Evolutionary conservation across 2,329 filamentous ascomycete genomes (phyloP), one percentile per base, ranked within the genome.

Genomic region (Xylaria sp.): DNA sequence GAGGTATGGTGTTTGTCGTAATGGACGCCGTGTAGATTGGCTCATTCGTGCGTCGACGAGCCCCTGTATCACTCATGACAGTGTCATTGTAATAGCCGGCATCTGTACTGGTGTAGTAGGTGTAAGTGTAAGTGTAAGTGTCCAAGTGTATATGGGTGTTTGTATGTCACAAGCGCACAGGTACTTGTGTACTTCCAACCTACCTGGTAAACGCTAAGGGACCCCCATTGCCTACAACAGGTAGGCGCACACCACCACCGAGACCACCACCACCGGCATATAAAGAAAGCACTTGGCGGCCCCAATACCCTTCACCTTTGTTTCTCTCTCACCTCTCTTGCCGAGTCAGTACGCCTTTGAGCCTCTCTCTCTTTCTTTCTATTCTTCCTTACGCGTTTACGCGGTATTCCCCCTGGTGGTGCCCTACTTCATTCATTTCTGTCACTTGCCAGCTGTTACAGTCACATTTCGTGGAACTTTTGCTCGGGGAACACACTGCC

Each of bases 391-490:
- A 3, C 67, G 58, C 57, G 46, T 64, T 62, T 62, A 59, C 49
- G 68, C 61, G 9, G 41, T 23, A 25, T 54, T 49, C 49, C 55
- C 67, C 63, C 64, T 64, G 60, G 56, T 67, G 56, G 55, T 58
- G 51, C 62, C 43, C 25, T 60, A 31, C 33, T 54, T 65, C 49
- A 67, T 61, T 55, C 43, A 25, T 28, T 52, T 36, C 25, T 23
- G 28, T 55, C 56, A 49, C 52, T 62, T 43, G 69, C 61, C 59
- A 20, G 64, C 51, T 66, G 59, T 69, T 58, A 28, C 66, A 66
- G 59, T 18, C 33, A 28, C 66, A 52, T 28, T 60, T 59, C 31
- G 58, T 69, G 57, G 39, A 49, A 66, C 49, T 31, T 55, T 54
- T 23, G 33, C 23, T 61, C 41, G 12, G 59, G 56, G 55, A 59